These are phyloP conservation scores for Xylariales sp. DNA, from an alignment of 2,329 filamentous ascomycete species.

Conservation along the genomic window DNA sequence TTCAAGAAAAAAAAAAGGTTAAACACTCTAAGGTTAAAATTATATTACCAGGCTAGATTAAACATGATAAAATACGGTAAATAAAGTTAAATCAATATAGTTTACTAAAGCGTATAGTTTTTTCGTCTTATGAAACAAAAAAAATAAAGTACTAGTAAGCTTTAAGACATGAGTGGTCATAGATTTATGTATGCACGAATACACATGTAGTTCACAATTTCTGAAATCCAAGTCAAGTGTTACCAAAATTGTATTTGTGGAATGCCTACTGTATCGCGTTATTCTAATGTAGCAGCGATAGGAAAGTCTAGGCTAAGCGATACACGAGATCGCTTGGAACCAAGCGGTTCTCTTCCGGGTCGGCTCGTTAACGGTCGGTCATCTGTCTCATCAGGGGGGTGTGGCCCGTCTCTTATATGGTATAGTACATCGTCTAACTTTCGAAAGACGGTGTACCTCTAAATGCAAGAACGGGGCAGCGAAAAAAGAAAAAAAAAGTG, in stretches of 20 bases:
- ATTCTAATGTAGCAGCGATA: neutral
- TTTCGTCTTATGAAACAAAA: no score
- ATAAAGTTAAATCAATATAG: no score
- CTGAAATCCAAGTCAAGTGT: neutral
- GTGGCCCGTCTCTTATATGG: constrained; percentile 12
- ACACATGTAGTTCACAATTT: neutral
- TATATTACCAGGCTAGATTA: no score
- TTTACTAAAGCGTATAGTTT: no score
- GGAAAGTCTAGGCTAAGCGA: constrained; percentile 5
- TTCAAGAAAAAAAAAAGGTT: no score
- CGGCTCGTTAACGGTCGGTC: constrained; percentile 14
- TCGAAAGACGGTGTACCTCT: neutral
- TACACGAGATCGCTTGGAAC: constrained; percentile 1
- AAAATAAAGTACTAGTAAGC: no score
- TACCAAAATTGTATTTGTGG: constrained; percentile 9
- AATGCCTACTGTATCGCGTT: neutral
- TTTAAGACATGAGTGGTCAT: neutral
- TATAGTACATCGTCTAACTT: constrained; percentile 19
- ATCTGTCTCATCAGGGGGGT: neutral
- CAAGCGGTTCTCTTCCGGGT: constrained; percentile 12
- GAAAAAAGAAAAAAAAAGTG: neutral
- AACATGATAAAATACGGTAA: no score
- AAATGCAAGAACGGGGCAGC: neutral
- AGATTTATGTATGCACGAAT: neutral
- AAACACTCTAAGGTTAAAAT: no score